Base-by-base conservation (phyloP, 2,329 filamentous ascomycete genomes). In the Ophiostoma fasciatum region DNA sequence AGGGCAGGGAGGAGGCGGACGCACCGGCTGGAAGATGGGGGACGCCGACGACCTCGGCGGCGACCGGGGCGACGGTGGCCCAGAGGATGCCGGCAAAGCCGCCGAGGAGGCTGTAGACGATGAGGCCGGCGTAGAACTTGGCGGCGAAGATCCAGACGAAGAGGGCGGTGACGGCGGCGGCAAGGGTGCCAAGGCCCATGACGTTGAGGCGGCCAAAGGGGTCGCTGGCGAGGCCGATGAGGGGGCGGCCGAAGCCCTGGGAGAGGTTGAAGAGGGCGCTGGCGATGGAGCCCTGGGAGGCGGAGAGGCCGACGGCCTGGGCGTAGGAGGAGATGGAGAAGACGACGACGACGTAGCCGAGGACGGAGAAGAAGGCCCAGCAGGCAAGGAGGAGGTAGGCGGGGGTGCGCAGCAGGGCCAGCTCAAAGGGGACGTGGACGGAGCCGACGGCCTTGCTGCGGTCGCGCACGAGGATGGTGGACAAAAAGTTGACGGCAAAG, bases 271-370 rank as follows among this genome's bases (percentile, higher is more conserved):
- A 66, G 26, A 85, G 55, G 5, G 82, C 82, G n/a, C 73, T 77
- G 31, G 83, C 64, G 13, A 84, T 62, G 0, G 75, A 74, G 7
- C 78, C 81, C 48, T 87, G 74, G 5, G 68, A 63, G 2, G 78
- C 62, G 1, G 64, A 63, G 21, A 85, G 66, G 1, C 81, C 81
- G 29, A 85, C 69, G 5, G 65, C 66, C 38, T 69, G 65, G 26
- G 77, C 77, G 49, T 84, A 88, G 51, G 78, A 81, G 12, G 81
- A 74, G 31, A 87, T 58, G 10, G 73, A 79, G 55, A 85, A 88
- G 30, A 85, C 66, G n/a, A 85, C 63, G 5, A 83, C 77, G 19
- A 82, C 66, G 47, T 88, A 88, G 5, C 68, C 79, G 12, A 88
- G 58, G 57, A 87, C 72, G 41, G 68, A 75, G 43, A 87, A 74